Conservation (phyloP, 2,329 filamentous ascomycete genomes). For the Biscogniauxia sp. region DNA sequence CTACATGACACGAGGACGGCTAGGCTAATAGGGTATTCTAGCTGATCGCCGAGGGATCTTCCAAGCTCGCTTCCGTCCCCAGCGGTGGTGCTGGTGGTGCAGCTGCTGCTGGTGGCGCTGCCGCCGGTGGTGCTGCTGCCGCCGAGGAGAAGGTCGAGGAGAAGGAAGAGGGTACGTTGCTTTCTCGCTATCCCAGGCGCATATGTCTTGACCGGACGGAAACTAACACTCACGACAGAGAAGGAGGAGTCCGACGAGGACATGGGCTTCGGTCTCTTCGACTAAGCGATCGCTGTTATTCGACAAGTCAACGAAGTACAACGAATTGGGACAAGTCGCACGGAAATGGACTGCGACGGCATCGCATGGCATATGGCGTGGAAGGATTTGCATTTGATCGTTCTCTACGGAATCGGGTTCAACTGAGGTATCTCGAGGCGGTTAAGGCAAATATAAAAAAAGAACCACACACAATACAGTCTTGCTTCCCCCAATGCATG, state of each 20-base stretch:
- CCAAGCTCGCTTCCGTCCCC: slow-evolving; percentile 97
- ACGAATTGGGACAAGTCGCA: slow-evolving; percentile 26
- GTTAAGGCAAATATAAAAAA: slow-evolving; percentile 22
- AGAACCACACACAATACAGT: slow-evolving; percentile 6
- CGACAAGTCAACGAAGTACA: slow-evolving; percentile 24
- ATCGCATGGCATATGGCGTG: slow-evolving; percentile 29
- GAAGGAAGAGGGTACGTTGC: slow-evolving; percentile 66
- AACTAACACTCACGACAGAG: slow-evolving; percentile 37
- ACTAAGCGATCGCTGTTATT: slow-evolving; percentile 50
- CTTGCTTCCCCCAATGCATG: slow-evolving; percentile 21
- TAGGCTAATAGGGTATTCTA: slow-evolving; percentile 39
- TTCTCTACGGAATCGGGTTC: slow-evolving; percentile 11
- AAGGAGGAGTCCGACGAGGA: slow-evolving; percentile 73
- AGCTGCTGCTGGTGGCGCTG: slow-evolving; percentile 65
- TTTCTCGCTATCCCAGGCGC: background rate
- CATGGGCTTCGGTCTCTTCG: slow-evolving; percentile 76
- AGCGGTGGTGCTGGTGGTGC: slow-evolving; percentile 80
- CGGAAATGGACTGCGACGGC: slow-evolving; percentile 28
- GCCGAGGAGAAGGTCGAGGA: slow-evolving; percentile 69
- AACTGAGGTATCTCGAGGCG: slow-evolving; percentile 22
- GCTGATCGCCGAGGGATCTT: slow-evolving; percentile 86
- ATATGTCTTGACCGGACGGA: background rate
- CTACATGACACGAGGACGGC: background rate
- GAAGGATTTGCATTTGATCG: slow-evolving; percentile 29
- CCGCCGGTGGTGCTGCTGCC: slow-evolving; percentile 59